A percentile compares a stretch with the other conserved stretches of the same genome.
Evolutionary conservation across 306 rosid species (phyloP).

Genomic region (Sophora flavescens): DNA sequence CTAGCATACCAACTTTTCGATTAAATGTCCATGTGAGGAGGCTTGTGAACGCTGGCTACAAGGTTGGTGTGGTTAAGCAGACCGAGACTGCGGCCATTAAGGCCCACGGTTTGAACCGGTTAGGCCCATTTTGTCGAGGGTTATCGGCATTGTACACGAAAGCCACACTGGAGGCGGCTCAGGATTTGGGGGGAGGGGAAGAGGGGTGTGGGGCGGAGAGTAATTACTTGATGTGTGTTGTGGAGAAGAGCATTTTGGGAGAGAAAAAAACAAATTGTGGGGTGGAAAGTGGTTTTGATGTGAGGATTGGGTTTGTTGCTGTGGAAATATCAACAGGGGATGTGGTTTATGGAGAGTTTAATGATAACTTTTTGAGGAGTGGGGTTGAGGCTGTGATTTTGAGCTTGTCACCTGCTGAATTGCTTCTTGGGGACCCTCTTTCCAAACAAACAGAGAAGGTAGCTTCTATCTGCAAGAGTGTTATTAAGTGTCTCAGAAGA

Average conservation of each 20-base stretch:
- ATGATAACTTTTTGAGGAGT: conserved; percentile 75
- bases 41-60: conserved; percentile 85
- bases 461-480: conserved; percentile 27
- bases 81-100: conserved; percentile 95
- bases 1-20: conserved; percentile 88
- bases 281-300: conserved; percentile 63
- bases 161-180: conserved; percentile 89
- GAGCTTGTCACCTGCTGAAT: conserved; percentile 84
- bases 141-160: conserved; percentile 86
- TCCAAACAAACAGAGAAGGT: conserved; percentile 93
- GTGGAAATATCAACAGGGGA: conserved; percentile 92
- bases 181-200: conserved; percentile 72
- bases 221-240: conserved; percentile 79
- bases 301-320: conserved; percentile 73
- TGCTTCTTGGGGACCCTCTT: conserved; percentile 88
- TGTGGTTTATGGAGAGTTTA: conserved; percentile 74
- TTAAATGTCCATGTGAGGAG: conserved; percentile 88
- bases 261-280: conserved; percentile 56
- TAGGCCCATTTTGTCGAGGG: conserved; percentile 85
- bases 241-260: conserved; percentile 66
- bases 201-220: conserved; percentile 77
- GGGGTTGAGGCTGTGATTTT: conserved; percentile 76
- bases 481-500: conserved; percentile 18
- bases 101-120: conserved; percentile 76
- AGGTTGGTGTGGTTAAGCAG: conserved; percentile 95